Evolutionary conservation across 345 rosid genomes (phyloP).

Genomic region (Lepidium africanum): DNA sequence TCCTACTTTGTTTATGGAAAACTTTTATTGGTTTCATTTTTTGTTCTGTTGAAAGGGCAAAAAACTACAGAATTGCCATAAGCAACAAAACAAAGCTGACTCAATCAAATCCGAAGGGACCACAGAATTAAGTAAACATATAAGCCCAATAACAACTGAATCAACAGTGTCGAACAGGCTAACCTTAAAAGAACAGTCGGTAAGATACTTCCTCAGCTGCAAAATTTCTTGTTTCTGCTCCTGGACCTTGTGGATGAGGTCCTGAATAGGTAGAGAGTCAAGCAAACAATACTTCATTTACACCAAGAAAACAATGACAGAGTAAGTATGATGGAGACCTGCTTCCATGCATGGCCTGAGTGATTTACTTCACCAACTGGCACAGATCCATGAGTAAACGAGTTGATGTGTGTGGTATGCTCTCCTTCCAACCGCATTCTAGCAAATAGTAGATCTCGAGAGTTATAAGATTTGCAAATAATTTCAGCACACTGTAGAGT

Average conservation of each 20-base stretch:
- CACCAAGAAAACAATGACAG: background rate
- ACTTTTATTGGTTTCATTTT: background rate
- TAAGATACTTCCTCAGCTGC: slow-evolving; percentile 64
- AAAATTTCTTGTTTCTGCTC: slow-evolving; percentile 77
- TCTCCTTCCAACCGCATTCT: slow-evolving; percentile 60
- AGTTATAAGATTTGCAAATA: slow-evolving; percentile 9
- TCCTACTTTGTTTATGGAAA: slow-evolving; percentile 1
- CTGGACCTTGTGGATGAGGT: slow-evolving; percentile 44
- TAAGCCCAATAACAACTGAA: slow-evolving; percentile 15
- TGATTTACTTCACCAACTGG: slow-evolving; percentile 55
- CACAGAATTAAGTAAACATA: background rate
- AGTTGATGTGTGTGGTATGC: slow-evolving; percentile 28
- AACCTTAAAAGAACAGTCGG: slow-evolving; percentile 82
- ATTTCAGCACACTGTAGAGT: background rate
- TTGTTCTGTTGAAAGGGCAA: background rate
- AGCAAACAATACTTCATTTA: background rate
- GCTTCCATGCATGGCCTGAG: slow-evolving; percentile 53
- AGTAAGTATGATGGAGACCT: slow-evolving; percentile 41
- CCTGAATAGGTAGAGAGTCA: slow-evolving; percentile 36
- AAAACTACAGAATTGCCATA: background rate
- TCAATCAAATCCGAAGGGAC: background rate
- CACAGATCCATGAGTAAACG: slow-evolving; percentile 44
- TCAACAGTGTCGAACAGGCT: slow-evolving; percentile 47
- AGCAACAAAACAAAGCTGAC: slow-evolving; percentile 33
- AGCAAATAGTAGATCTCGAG: slow-evolving; percentile 14